A percentile compares a stretch with the other conserved stretches of the same genome.
phyloP scores from a whole-genome alignment of 768 basidiomycete species.

The Boletus bicolor region DNA sequence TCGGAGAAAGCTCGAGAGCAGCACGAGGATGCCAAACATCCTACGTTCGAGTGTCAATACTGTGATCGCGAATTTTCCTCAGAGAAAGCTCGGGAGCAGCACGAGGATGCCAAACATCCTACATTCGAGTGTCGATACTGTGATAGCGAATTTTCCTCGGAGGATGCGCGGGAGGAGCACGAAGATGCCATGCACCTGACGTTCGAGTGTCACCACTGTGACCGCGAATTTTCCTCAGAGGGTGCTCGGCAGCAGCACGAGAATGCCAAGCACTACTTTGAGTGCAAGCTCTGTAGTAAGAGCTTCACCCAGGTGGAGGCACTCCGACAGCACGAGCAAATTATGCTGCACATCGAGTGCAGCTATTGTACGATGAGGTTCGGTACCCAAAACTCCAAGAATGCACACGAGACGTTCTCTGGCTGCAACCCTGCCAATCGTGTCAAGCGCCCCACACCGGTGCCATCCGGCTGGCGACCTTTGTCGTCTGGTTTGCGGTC shows the following conservation, averaged over 20 bases:
- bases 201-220: constrained; percentile 13
- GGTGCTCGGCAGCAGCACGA: constrained; percentile 11
- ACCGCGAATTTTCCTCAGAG: constrained; percentile 1
- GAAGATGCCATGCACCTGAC: not conserved
- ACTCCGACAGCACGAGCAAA: not conserved
- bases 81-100: not conserved
- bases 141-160: not conserved
- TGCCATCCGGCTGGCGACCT: not conserved
- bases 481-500: not conserved
- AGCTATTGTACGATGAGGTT: not conserved
- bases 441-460: not conserved
- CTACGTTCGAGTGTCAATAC: constrained; percentile 4
- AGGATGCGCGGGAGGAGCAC: not conserved
- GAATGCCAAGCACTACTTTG: constrained; percentile 1
- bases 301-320: not conserved
- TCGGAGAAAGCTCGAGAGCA: not conserved
- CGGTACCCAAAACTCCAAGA: not conserved
- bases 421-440: not conserved
- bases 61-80: constrained; percentile 11
- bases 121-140: not conserved
- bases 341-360: constrained; percentile 4
- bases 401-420: constrained; percentile 8
- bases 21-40: too few relatives aligned
- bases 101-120: constrained; percentile 7
- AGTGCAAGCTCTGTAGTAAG: not conserved